Evolutionary conservation across 805 yeast genomes (phyloP).

Genomic region (Maudiozyma pseudohumilis): DNA sequence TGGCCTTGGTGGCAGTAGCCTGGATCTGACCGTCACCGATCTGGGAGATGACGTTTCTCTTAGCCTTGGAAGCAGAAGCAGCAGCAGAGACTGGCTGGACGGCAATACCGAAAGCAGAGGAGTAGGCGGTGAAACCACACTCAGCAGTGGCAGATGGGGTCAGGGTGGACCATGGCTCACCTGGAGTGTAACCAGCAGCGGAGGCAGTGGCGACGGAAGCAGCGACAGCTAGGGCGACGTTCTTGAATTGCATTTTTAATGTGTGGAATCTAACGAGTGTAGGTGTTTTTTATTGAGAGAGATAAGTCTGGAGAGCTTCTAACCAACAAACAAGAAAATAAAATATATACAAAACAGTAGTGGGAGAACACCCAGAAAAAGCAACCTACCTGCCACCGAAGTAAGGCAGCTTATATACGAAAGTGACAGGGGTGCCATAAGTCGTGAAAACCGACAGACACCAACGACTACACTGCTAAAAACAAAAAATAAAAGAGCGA

Average conservation of each 20-base stretch:
- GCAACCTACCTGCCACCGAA: too few species aligned
- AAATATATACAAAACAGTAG: too few species aligned
- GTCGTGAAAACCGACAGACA: too few species aligned
- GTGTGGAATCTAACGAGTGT: too few species aligned
- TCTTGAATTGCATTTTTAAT: conserved; percentile 22
- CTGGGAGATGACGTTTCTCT: conserved; percentile 41
- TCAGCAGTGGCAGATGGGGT: conserved; percentile 50
- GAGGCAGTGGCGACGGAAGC: conserved; percentile 15
- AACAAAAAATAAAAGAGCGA: too few species aligned
- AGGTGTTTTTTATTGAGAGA: too few species aligned
- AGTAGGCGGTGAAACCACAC: conserved; percentile 48
- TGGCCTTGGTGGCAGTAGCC: conserved; percentile 25
- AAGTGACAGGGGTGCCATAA: too few species aligned
- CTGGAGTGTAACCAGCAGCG: conserved; percentile 14
- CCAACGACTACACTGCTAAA: too few species aligned
- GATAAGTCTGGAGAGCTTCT: too few species aligned
- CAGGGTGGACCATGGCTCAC: conserved; percentile 51
- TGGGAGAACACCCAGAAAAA: too few species aligned
- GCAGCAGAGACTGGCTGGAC: conserved; percentile 38
- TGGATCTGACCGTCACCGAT: conserved; percentile 52
- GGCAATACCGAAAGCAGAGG: conserved; percentile 57
- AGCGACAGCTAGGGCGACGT: conserved; percentile 14
- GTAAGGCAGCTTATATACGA: too few species aligned
- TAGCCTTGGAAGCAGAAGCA: conserved; percentile 15
- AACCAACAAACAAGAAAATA: too few species aligned